Conservation (phyloP, 2,329 filamentous ascomycete genomes). For the Diaporthe citri region DNA sequence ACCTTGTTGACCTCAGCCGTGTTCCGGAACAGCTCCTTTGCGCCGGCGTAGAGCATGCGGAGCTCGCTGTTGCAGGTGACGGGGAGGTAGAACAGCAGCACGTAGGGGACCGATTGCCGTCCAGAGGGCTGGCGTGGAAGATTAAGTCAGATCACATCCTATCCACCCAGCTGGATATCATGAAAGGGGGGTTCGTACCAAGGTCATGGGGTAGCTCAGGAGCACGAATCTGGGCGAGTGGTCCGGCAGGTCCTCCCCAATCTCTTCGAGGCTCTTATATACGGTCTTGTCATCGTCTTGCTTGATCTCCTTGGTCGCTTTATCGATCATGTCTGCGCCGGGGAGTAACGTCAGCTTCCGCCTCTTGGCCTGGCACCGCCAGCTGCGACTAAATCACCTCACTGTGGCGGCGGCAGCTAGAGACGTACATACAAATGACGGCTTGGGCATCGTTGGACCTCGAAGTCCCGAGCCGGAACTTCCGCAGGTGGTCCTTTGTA, state of each 20-base stretch:
- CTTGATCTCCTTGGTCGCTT: conserved; percentile 88
- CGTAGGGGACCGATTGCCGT: conserved; percentile 89
- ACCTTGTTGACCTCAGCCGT: conserved; percentile 91
- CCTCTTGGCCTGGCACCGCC: conserved; percentile 40
- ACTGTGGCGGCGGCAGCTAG: conserved; percentile 26
- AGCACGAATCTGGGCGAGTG: conserved; percentile 91
- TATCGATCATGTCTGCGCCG: conserved; percentile 80
- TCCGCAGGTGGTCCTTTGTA: conserved; percentile 90
- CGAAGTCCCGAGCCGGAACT: conserved; percentile 93
- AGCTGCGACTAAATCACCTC: conserved; percentile 72
- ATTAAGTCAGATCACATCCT: not conserved
- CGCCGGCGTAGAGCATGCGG: conserved; percentile 94
- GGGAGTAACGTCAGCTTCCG: conserved; percentile 23
- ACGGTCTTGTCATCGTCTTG: conserved; percentile 81
- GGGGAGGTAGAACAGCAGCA: conserved; percentile 94
- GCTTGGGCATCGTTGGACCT: conserved; percentile 88
- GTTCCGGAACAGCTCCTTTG: conserved; percentile 95
- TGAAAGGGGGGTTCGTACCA: conserved; percentile 64
- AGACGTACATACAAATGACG: conserved; percentile 84
- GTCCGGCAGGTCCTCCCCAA: conserved; percentile 91
- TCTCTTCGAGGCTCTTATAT: conserved; percentile 83
- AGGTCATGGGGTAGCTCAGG: conserved; percentile 88
- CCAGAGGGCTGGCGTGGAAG: conserved; percentile 76
- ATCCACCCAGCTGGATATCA: not conserved
- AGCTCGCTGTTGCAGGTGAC: conserved; percentile 88